Base-by-base conservation (phyloP, 352 stramenopile species). In the Phytophthora litchii region DNA sequence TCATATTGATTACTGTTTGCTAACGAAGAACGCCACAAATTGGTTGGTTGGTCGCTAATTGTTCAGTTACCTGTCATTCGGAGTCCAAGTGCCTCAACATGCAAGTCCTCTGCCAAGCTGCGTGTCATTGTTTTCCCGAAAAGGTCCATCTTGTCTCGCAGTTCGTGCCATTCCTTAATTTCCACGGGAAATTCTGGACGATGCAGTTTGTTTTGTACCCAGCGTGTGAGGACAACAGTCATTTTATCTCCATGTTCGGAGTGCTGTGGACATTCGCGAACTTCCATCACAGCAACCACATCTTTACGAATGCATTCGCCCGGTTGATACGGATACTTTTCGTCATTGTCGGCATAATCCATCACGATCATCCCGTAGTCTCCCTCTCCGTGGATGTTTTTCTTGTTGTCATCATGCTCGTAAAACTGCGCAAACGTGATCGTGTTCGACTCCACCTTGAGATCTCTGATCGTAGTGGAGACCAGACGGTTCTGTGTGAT, bases 401-500 rank as follows among this genome's bases (percentile, higher is more conserved):
- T 49, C 12, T 67, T 56, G 14, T 55, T 35, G 1, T 66, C 63
- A 11, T 13, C n/a, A 5, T 38, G 43, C 42, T 68, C 52, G 7
- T 68, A 42, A 35, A 67, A 83, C 6, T 71, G 53, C 3, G 70
- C 59, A 32, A 79, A 83, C 11, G 59, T 65, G 25, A 72, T 60
- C 16, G 51, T 69, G 51, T 83, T 83, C 14, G 74, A 82, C 34
- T 72, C 70, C 16, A 85, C 57, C 17, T 74, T 55, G 7, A 74
- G 31, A 8, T 64, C 74, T 9, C 31, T 49, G 13, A 56, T 53
- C 9, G 72, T 80, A 5, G 67, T 74, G 42, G 75, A 76, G 1
- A 85, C 64, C 25, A 89, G 52, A 1, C 79, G 74, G 27, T 79
- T 78, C 42, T 86, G 76, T 3, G 65, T 60, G 29, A 83, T 78